Evolutionary conservation across 140 eudicot species (phyloP).

Genomic region (Anethum foeniculum): DNA sequence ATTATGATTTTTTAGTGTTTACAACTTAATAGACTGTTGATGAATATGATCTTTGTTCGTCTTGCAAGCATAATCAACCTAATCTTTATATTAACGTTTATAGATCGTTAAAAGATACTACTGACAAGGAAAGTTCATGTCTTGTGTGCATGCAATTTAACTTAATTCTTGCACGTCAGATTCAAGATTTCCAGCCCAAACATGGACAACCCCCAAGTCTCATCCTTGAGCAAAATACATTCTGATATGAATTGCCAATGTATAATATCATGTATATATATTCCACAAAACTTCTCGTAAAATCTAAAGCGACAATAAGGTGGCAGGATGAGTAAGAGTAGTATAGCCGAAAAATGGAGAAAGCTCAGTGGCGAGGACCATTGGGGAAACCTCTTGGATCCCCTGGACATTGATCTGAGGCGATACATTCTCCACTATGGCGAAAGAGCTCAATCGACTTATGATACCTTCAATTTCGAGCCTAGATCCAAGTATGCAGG

Average conservation of each 20-base stretch:
- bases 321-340: not conserved
- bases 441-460: not conserved
- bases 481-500: slow-evolving; percentile 9
- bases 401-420: slow-evolving; percentile 1
- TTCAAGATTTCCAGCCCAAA: not conserved
- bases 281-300: not conserved
- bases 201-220: not conserved
- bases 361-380: not conserved
- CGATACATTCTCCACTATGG: not conserved
- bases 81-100: too few relatives aligned
- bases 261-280: not conserved
- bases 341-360: not conserved
- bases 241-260: not conserved
- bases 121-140: not conserved
- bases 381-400: slow-evolving; percentile 4
- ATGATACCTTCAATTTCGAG: slow-evolving; percentile 3
- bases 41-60: too few relatives aligned
- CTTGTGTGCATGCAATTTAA: not conserved
- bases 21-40: too few relatives aligned
- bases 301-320: not conserved
- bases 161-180: slow-evolving; percentile 3
- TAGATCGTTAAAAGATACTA: too few relatives aligned
- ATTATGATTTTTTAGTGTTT: too few relatives aligned
- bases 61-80: too few relatives aligned
- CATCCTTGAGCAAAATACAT: not conserved